phyloP scores from a whole-genome alignment of 495 filamentous ascomycete species.

The Xylaria scruposa region DNA sequence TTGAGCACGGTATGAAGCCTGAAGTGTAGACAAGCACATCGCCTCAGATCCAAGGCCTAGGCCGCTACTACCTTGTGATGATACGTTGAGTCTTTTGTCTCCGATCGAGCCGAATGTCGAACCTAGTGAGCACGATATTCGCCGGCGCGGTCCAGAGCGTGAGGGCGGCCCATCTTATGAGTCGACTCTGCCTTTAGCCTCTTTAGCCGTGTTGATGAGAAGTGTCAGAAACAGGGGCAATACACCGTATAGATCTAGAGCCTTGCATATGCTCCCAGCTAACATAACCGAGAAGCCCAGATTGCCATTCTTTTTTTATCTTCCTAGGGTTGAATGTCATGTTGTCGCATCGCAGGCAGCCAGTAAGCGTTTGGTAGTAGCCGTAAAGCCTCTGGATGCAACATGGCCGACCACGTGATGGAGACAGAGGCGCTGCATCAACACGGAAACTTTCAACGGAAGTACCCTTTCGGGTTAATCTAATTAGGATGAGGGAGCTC shows the following conservation, averaged over 20 bases:
- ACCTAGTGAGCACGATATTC: background rate
- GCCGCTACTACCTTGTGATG: slow-evolving; percentile 20
- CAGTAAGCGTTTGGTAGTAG: background rate
- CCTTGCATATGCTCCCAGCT: slow-evolving; percentile 17
- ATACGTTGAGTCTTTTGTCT: slow-evolving; percentile 21
- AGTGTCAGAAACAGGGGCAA: slow-evolving; percentile 29
- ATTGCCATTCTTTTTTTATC: slow-evolving; percentile 23
- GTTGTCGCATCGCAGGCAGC: slow-evolving; percentile 16
- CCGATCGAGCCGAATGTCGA: slow-evolving; percentile 12
- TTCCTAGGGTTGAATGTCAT: slow-evolving; percentile 16
- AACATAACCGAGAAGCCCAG: slow-evolving; percentile 20
- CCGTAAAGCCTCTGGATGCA: background rate
- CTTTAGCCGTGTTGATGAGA: slow-evolving; percentile 40
- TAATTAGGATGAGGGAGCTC: slow-evolving; percentile 15
- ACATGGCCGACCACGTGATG: slow-evolving; percentile 16
- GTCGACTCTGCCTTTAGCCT: slow-evolving; percentile 37
- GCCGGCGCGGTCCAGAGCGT: slow-evolving; percentile 22
- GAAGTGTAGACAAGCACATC: background rate
- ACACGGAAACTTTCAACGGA: slow-evolving; percentile 17
- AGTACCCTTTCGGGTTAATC: slow-evolving; percentile 13
- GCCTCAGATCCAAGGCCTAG: slow-evolving; percentile 20
- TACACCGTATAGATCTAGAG: slow-evolving; percentile 28
- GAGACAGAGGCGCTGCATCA: background rate
- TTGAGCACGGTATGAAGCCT: slow-evolving; percentile 1
- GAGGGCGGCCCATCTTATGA: slow-evolving; percentile 25